Percentiles rank a stretch among this genome's conserved stretches.
These are phyloP conservation scores for Neopestalotiopsis clavispora DNA, from an alignment of 2,329 filamentous ascomycete genomes.

Conservation along the genomic window DNA sequence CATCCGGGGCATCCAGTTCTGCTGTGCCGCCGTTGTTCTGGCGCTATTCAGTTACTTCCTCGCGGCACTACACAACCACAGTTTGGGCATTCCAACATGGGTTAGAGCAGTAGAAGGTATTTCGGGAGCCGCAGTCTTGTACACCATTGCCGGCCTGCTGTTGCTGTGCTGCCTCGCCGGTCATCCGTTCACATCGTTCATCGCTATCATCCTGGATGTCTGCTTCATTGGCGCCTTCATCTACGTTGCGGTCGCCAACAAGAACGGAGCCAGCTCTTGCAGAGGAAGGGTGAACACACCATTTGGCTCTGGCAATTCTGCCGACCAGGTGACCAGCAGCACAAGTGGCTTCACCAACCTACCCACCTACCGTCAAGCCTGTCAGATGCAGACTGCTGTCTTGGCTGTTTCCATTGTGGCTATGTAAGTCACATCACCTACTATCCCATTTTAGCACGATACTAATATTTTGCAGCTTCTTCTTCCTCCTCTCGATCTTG, in stretches of 20 bases:
- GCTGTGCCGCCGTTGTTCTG: constrained; percentile 74
- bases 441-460: background rate
- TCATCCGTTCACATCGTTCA: constrained; percentile 70
- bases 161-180: constrained; percentile 83
- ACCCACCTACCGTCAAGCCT: constrained; percentile 60
- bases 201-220: constrained; percentile 78
- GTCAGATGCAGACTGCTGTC: constrained; percentile 75
- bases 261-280: constrained; percentile 71
- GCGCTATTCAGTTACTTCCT: constrained; percentile 87
- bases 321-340: constrained; percentile 50
- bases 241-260: constrained; percentile 78
- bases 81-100: constrained; percentile 66
- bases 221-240: constrained; percentile 79
- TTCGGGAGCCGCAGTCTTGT: constrained; percentile 74
- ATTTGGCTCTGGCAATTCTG: constrained; percentile 67
- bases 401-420: constrained; percentile 81
- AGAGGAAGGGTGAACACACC: constrained; percentile 63
- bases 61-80: constrained; percentile 69
- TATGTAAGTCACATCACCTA: constrained; percentile 30
- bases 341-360: constrained; percentile 54
- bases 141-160: constrained; percentile 73
- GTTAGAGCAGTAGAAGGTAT: constrained; percentile 80
- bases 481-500: constrained; percentile 76
- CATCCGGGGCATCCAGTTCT: constrained; percentile 76
- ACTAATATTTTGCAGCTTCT: constrained; percentile 53